phyloP scores from a whole-genome alignment of 2,329 filamentous ascomycete genomes.

The Lomentospora prolificans region DNA sequence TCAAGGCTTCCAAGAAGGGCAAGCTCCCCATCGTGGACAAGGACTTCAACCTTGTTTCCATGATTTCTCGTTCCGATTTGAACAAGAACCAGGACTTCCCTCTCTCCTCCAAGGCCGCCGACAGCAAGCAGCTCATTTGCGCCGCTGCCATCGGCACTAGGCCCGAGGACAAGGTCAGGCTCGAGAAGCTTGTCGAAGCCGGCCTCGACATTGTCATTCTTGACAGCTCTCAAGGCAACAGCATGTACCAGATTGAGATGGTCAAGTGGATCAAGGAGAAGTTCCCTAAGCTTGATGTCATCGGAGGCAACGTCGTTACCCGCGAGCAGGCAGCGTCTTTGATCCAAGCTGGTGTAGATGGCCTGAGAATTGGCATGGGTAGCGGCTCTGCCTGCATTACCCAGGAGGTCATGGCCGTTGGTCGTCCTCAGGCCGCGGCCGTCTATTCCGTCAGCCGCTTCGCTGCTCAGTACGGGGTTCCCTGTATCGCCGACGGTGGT shows the following conservation, averaged over 20 bases:
- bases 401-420: conserved; percentile 98
- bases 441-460: conserved; percentile 87
- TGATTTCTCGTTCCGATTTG: conserved; percentile 88
- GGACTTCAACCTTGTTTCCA: conserved; percentile 75
- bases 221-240: conserved; percentile 96
- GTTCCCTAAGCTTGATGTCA: conserved; percentile 81
- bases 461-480: conserved; percentile 86
- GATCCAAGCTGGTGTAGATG: conserved; percentile 90
- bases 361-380: conserved; percentile 97
- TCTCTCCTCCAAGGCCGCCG: conserved; percentile 86
- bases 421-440: conserved; percentile 86
- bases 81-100: conserved; percentile 99
- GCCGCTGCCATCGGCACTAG: conserved; percentile 93
- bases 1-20: conserved; percentile 95
- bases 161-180: conserved; percentile 79
- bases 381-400: conserved; percentile 97
- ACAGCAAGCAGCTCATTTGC: conserved; percentile 95
- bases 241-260: conserved; percentile 98
- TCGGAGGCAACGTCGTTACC: conserved; percentile 97
- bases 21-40: conserved; percentile 89
- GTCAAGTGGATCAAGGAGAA: conserved; percentile 88
- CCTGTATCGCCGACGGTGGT: conserved; percentile 95
- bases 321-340: conserved; percentile 87
- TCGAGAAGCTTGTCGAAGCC: conserved; percentile 83
- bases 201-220: conserved; percentile 92